Conservation (phyloP, 371 early-diverging fungal species). For the Mortierella sp. region DNA sequence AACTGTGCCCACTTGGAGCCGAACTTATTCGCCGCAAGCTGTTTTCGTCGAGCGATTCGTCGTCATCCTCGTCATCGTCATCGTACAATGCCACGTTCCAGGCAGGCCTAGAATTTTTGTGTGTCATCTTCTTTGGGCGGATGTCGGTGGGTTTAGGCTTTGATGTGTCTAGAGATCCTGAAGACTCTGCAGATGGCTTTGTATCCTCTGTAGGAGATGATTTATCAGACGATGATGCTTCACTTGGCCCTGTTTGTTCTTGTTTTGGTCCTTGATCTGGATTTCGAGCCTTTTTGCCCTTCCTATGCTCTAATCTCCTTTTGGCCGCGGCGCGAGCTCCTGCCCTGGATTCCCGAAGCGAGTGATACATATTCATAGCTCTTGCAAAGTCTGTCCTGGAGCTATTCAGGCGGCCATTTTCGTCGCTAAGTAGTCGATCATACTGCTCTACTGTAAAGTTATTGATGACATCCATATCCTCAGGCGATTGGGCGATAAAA, state of each 20-base stretch:
- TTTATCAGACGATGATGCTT: not conserved
- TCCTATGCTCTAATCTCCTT: constrained; percentile 25
- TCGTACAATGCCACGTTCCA: constrained; percentile 52
- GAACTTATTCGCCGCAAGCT: not conserved
- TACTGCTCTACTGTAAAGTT: constrained; percentile 38
- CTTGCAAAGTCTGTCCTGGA: constrained; percentile 26
- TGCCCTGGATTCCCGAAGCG: constrained; percentile 24
- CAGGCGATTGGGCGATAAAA: constrained; percentile 74
- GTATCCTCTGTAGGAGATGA: not conserved
- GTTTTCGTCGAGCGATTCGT: constrained; percentile 6
- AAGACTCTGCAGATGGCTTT: not conserved
- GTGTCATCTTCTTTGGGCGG: not conserved
- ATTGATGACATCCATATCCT: constrained; percentile 63
- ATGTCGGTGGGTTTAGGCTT: not conserved
- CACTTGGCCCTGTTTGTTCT: not conserved
- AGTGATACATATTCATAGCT: constrained; percentile 39
- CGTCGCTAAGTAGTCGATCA: constrained; percentile 32
- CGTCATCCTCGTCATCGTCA: constrained; percentile 40
- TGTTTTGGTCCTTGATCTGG: not conserved
- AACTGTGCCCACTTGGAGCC: not conserved
- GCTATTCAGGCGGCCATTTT: constrained; percentile 19
- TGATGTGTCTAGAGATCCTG: not conserved
- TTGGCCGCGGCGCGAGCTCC: constrained; percentile 34
- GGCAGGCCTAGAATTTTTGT: constrained; percentile 29
- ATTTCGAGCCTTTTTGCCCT: not conserved